Evolutionary conservation across 768 basidiomycete genomes (phyloP).

Genomic region (Mycena filopes): DNA sequence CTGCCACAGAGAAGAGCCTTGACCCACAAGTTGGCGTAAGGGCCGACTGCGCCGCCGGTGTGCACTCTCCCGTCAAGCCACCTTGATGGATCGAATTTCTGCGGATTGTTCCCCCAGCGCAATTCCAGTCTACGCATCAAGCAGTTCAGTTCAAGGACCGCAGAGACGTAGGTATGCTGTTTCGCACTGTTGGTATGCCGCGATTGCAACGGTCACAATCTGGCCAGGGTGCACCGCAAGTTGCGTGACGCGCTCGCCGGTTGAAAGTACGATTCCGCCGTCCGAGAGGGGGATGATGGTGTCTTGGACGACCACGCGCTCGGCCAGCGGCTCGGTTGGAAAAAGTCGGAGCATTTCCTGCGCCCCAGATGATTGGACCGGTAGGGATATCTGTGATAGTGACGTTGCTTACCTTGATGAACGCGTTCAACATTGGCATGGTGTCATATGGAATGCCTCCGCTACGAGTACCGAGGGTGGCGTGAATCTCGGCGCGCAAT

Average conservation of each 20-base stretch:
- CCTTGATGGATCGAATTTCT: conserved; percentile 14
- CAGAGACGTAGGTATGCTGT: not conserved
- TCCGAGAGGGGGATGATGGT: not conserved
- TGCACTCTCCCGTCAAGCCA: conserved; percentile 8
- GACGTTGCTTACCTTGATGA: conserved; percentile 19
- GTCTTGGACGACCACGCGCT: conserved; percentile 10
- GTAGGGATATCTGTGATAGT: not conserved
- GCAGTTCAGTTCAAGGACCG: too few species aligned
- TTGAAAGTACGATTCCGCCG: not conserved
- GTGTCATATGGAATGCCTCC: not conserved
- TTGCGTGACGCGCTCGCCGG: not conserved
- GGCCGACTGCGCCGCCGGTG: conserved; percentile 7
- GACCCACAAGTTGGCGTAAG: conserved; percentile 27
- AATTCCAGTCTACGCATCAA: not conserved
- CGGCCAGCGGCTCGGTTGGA: conserved; percentile 10
- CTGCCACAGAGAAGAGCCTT: too few species aligned
- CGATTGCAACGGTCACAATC: not conserved
- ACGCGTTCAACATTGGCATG: conserved; percentile 22
- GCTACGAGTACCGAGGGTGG: not conserved
- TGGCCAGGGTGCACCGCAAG: conserved; percentile 16
- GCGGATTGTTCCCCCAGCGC: conserved; percentile 20
- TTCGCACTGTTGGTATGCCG: conserved; percentile 17
- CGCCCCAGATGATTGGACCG: too few species aligned
- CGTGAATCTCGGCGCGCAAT: conserved; percentile 14
- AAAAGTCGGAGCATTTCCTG: conserved; percentile 23